These are phyloP conservation scores for Aspergillus hiratsukae DNA, from an alignment of 2,329 filamentous ascomycete genomes.

Conservation along the genomic window DNA sequence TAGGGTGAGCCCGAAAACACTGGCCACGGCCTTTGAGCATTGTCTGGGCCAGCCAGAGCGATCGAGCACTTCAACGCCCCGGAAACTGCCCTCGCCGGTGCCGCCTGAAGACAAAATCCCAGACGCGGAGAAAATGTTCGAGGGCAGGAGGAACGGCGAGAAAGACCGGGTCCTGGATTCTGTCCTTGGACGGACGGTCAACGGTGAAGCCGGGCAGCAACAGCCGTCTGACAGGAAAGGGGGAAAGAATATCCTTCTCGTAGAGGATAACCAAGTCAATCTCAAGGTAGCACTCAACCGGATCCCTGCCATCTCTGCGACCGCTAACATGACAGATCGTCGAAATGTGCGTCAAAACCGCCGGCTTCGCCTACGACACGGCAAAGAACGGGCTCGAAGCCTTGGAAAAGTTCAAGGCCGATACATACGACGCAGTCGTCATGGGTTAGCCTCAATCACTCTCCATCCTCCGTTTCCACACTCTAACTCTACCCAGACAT, in stretches of 20 bases:
- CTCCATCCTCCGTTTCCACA: not conserved
- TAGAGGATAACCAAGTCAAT: constrained; percentile 39
- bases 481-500: constrained; percentile 19
- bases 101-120: not conserved
- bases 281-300: constrained; percentile 21
- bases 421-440: constrained; percentile 15
- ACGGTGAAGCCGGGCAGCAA: not conserved
- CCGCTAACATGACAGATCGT: constrained; percentile 10
- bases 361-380: constrained; percentile 10
- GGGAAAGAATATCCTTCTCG: constrained; percentile 25
- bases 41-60: constrained; percentile 8
- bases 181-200: too few relatives aligned
- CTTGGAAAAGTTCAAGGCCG: constrained; percentile 12
- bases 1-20: constrained; percentile 19
- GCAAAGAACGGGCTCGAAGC: constrained; percentile 16
- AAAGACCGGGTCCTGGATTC: not conserved
- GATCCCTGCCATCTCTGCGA: not conserved
- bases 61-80: not conserved
- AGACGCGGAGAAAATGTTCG: not conserved
- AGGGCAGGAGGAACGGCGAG: not conserved
- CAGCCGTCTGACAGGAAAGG: not conserved
- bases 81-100: not conserved
- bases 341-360: constrained; percentile 13
- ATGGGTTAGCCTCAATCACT: constrained; percentile 15
- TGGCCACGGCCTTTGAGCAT: constrained; percentile 14